Conservation (phyloP, 2,329 filamentous ascomycete genomes). For the Penicillium concentricum region DNA sequence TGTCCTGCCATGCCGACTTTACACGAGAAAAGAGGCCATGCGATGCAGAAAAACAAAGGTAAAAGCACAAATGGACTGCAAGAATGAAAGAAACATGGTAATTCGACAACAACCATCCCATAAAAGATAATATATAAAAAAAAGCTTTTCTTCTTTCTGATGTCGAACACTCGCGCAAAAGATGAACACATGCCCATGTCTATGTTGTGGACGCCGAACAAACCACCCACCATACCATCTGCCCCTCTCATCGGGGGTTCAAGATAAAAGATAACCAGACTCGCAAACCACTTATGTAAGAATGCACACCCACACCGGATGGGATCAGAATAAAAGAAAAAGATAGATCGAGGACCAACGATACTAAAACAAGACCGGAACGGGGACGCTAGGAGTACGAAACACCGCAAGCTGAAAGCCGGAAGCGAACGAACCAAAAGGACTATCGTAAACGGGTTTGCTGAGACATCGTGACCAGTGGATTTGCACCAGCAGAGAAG, state of each 20-base stretch:
- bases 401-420: constrained; percentile 10
- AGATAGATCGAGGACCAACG: constrained; percentile 19
- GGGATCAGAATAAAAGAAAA: constrained; percentile 17
- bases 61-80: constrained; percentile 7
- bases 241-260: constrained; percentile 33
- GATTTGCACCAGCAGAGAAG: constrained; percentile 6
- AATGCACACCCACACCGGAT: constrained; percentile 26
- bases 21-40: constrained; percentile 24
- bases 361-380: constrained; percentile 16
- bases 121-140: constrained; percentile 9
- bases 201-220: constrained; percentile 44
- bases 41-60: constrained; percentile 17
- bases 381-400: constrained; percentile 12
- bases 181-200: constrained; percentile 40
- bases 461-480: constrained; percentile 1
- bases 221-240: constrained; percentile 38
- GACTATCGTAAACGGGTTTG: constrained; percentile 1
- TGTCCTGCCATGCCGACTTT: constrained; percentile 25
- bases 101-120: constrained; percentile 15
- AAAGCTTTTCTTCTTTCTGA: constrained; percentile 30
- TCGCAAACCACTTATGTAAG: constrained; percentile 26
- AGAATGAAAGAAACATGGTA: constrained; percentile 8
- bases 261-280: constrained; percentile 30
- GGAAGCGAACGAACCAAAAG: constrained; percentile 7
- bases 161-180: constrained; percentile 26